phyloP scores from a whole-genome alignment of 176 grass and related monocot genomes.

The Coix lacrymajobi region DNA sequence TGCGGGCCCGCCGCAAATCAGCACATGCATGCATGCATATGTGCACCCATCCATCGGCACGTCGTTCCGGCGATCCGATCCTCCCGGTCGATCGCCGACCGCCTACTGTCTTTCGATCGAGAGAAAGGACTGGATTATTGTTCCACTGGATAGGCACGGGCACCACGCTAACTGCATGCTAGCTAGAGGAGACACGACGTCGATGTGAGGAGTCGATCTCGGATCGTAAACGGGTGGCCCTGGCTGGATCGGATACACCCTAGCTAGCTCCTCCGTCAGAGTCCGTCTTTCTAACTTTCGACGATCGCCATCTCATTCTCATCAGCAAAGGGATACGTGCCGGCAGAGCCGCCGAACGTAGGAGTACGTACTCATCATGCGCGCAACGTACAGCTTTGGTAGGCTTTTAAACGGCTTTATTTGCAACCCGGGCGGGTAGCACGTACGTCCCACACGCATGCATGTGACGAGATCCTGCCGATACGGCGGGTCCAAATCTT shows the following conservation, averaged over 20 bases:
- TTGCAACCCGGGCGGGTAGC: not conserved
- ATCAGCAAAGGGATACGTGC: not conserved
- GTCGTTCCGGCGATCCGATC: not conserved
- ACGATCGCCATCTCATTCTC: not conserved
- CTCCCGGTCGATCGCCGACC: not conserved
- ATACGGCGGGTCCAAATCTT: conserved; percentile 20
- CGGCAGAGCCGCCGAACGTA: not conserved
- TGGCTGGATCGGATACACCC: not conserved
- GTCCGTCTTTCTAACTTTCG: not conserved
- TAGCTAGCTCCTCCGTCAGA: too few species aligned
- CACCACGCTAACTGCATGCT: not conserved
- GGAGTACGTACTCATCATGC: not conserved
- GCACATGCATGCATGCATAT: not conserved
- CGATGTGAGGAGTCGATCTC: not conserved
- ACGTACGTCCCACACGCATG: too few species aligned
- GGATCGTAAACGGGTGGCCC: not conserved
- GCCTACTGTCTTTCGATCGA: not conserved
- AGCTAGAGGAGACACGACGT: not conserved
- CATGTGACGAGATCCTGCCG: not conserved
- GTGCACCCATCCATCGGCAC: not conserved
- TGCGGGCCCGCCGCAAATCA: not conserved
- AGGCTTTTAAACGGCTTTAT: too few species aligned
- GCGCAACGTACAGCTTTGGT: not conserved
- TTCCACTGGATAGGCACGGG: not conserved
- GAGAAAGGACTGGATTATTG: not conserved